Evolutionary conservation across 2,329 filamentous ascomycete genomes (phyloP).

Genomic region (Aphanoascus verrucosus): DNA sequence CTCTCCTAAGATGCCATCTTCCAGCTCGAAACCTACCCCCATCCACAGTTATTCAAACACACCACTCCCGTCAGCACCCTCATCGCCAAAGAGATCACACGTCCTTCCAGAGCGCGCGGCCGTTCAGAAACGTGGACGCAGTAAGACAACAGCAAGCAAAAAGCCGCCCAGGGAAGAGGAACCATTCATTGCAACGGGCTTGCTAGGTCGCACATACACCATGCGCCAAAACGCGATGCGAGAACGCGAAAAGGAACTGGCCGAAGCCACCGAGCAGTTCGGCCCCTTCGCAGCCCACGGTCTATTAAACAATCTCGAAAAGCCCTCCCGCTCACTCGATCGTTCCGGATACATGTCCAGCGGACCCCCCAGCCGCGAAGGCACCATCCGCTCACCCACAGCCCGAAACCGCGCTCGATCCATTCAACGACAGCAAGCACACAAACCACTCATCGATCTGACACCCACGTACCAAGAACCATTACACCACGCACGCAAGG

Average conservation of each 20-base stretch:
- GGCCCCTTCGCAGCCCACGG: constrained; percentile 43
- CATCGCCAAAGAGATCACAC: constrained; percentile 6
- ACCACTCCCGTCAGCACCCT: constrained; percentile 6
- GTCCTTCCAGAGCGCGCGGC: not conserved
- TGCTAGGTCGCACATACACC: constrained; percentile 33
- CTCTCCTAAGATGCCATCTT: not conserved
- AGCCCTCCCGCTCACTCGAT: constrained; percentile 6
- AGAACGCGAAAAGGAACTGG: constrained; percentile 24
- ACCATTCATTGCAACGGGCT: constrained; percentile 30
- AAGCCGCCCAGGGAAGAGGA: constrained; percentile 11
- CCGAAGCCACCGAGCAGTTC: constrained; percentile 22
- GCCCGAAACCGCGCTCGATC: constrained; percentile 39
- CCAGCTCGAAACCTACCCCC: not conserved
- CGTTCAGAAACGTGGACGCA: constrained; percentile 7
- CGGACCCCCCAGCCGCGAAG: constrained; percentile 23
- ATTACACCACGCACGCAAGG: constrained; percentile 36
- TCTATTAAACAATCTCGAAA: constrained; percentile 39
- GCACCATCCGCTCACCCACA: constrained; percentile 25
- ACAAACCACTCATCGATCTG: constrained; percentile 58
- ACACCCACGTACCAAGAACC: constrained; percentile 55
- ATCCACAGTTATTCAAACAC: not conserved
- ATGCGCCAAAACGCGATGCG: constrained; percentile 32
- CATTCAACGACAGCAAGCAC: constrained; percentile 32
- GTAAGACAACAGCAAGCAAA: constrained; percentile 4
- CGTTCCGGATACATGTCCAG: constrained; percentile 11